Base-by-base conservation (phyloP, 108 stramenopile genomes). In the Cyclotella baltica region DNA sequence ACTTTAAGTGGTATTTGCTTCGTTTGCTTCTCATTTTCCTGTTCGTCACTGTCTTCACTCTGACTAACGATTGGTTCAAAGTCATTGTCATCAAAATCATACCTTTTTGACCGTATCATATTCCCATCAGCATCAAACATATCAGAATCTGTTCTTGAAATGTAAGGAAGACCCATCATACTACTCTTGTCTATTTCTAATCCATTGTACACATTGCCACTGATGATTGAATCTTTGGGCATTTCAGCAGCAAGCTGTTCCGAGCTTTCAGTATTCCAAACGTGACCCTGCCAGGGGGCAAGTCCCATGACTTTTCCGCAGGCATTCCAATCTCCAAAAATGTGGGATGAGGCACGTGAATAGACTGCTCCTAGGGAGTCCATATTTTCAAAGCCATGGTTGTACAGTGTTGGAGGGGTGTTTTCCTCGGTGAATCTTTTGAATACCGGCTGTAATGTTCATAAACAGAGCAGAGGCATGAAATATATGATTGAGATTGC, bases 251-350 rank as follows among this genome's bases (percentile, higher is more conserved):
- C 29, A 47, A 88, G 22, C 52, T 55, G 47, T 19, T 62, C 30
- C 11, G 70, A 50, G 8, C 40, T 35, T 15, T 76, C 82, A 48
- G 79, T 75, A 48, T 91, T 90, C 88, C 94, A 94, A 0, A 77
- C 73, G 65, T 94, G 81, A 47, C 70, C 85, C 23, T 78, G 86
- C 95, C 91, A 98, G 9, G 98, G 96, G n/a, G 96, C 96, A 30
- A 98, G 72, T 23, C 97, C 98, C 97, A 98, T 98, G 27, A 98
- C 93, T 67, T 98, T 96, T 18, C 98, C 97, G 62, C 97, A 97
- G 0, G 94, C 89, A 87, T 98, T 98, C 97, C 97, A 97, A 80
- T 97, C 96, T 16, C 96, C 96, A 78, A 98, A 98, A 10, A 98
- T 94, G 81, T 97, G 93, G 11, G 91, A 92, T 27, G 95, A 93